Percentiles rank a stretch among this genome's conserved stretches.
These are phyloP conservation scores for Saturnispora zaruensis DNA, from an alignment of 805 yeast species.

Conservation along the genomic window DNA sequence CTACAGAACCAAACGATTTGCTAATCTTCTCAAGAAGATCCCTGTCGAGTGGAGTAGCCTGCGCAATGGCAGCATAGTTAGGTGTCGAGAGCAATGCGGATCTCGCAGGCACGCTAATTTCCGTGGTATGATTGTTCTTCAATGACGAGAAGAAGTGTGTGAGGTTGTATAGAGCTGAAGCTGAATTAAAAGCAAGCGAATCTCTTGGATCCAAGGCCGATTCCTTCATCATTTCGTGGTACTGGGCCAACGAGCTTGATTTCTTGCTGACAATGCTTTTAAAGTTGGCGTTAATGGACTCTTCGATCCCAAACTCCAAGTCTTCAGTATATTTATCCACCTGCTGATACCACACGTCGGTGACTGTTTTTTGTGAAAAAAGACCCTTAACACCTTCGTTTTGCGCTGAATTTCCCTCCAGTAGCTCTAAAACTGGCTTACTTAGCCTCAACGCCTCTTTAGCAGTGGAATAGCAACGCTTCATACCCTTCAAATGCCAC, in stretches of 20 bases:
- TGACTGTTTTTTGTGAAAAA: slow-evolving; percentile 37
- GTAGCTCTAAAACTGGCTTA: slow-evolving; percentile 1
- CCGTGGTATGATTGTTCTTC: slow-evolving; percentile 18
- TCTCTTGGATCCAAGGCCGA: slow-evolving; percentile 37
- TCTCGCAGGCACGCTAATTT: slow-evolving; percentile 24
- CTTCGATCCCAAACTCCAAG: slow-evolving; percentile 31
- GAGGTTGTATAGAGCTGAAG: slow-evolving; percentile 39
- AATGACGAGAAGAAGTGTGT: slow-evolving; percentile 42
- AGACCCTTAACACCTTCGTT: slow-evolving; percentile 40
- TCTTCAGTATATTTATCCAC: slow-evolving; percentile 31
- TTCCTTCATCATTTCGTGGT: slow-evolving; percentile 30
- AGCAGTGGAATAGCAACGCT: background rate
- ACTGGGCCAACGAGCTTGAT: slow-evolving; percentile 18
- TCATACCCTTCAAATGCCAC: background rate
- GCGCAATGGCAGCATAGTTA: slow-evolving; percentile 23
- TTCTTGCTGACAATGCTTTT: background rate
- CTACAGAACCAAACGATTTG: slow-evolving; percentile 64
- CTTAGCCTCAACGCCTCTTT: background rate
- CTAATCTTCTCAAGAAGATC: slow-evolving; percentile 40
- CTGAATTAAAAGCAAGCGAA: slow-evolving; percentile 25
- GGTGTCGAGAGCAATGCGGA: slow-evolving; percentile 29
- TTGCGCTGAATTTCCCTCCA: background rate
- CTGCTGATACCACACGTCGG: slow-evolving; percentile 44
- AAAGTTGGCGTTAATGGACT: slow-evolving; percentile 15
- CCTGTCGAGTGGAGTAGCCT: slow-evolving; percentile 17